phyloP scores from a whole-genome alignment of 257 asterid species.

The Solanum appendiculatum region DNA sequence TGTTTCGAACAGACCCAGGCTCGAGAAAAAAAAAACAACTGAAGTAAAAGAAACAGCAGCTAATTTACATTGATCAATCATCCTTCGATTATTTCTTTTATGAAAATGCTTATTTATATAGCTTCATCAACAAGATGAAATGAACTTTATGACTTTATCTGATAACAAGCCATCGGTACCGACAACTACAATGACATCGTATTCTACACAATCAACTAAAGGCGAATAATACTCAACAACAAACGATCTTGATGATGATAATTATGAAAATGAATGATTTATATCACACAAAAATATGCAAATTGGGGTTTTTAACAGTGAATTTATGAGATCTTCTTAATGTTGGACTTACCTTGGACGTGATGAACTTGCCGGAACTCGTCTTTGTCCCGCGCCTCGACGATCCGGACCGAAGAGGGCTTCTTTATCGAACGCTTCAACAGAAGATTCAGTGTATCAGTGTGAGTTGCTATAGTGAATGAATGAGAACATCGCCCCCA shows the following conservation, averaged over 20 bases:
- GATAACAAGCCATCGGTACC: neutral
- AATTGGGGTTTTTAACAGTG: neutral
- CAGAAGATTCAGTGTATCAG: neutral
- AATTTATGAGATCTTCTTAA: neutral
- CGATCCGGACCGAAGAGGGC: neutral
- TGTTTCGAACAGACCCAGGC: neutral
- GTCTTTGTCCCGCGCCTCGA: neutral
- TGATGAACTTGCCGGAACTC: conserved; percentile 2
- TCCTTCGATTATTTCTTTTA: neutral
- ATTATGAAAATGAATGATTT: neutral
- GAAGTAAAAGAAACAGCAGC: neutral
- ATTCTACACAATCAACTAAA: neutral
- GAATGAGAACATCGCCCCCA: neutral
- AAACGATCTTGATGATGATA: neutral
- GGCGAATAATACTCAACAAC: neutral
- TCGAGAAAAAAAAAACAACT: neutral
- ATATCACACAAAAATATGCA: neutral
- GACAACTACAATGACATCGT: neutral
- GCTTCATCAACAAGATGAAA: neutral
- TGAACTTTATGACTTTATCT: neutral
- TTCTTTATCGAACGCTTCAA: neutral
- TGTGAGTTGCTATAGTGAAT: neutral
- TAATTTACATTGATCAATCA: neutral
- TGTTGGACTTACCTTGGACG: conserved; percentile 32
- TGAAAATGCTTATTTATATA: neutral